A percentile compares a stretch with the other conserved stretches of the same genome.
phyloP scores from a whole-genome alignment of 202 grass and related monocot genomes.

The Zoysia matrella region DNA sequence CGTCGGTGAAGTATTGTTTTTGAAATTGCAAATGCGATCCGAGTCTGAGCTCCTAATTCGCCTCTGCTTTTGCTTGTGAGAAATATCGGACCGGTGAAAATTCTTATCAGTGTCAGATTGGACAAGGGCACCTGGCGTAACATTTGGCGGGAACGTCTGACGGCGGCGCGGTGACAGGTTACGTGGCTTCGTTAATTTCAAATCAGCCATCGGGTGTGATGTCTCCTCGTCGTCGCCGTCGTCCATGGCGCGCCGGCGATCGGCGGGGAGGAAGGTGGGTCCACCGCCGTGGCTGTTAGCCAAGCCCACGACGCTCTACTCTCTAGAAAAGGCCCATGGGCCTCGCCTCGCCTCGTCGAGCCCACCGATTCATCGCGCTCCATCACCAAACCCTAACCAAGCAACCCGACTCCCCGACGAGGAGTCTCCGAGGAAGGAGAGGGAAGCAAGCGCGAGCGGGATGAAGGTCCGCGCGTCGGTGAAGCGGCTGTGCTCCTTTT shows the following conservation, averaged over 20 bases:
- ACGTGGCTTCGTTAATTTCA: too few species aligned
- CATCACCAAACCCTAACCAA: constrained; percentile 39
- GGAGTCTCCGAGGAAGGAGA: background rate
- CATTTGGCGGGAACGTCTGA: too few species aligned
- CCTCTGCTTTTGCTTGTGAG: too few species aligned
- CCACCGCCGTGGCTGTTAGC: background rate
- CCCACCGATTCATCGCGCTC: background rate
- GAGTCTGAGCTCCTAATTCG: too few species aligned
- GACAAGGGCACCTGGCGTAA: too few species aligned
- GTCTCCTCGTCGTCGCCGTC: background rate
- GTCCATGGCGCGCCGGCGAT: background rate
- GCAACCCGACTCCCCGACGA: background rate
- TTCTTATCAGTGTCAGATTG: too few species aligned
- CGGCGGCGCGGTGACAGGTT: too few species aligned
- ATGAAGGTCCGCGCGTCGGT: constrained; percentile 99
- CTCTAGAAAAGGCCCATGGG: background rate
- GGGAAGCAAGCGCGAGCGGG: background rate
- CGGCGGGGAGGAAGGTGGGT: background rate
- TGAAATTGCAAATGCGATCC: too few species aligned
- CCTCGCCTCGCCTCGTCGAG: background rate
- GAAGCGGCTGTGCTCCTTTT: constrained; percentile 88
- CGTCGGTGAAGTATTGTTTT: too few species aligned
- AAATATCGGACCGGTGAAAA: too few species aligned
- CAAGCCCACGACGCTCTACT: background rate
- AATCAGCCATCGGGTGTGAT: background rate